These are phyloP conservation scores for Lentinula lateritia DNA, from an alignment of 768 basidiomycete species.

Conservation along the genomic window DNA sequence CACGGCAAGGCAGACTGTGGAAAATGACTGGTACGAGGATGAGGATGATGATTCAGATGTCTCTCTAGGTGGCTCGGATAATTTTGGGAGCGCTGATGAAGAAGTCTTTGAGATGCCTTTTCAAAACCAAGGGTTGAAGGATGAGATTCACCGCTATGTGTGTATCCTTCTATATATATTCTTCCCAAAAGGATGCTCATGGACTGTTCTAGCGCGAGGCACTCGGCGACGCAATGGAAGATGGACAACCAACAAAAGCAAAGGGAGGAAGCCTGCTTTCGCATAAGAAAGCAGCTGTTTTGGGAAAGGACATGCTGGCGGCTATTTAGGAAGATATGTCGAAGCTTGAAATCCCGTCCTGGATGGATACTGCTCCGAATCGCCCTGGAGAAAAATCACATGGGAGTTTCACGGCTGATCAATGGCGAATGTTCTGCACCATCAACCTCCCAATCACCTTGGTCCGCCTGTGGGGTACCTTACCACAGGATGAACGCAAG, in stretches of 20 bases:
- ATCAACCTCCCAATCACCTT: too few relatives aligned
- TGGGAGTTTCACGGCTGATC: conserved; percentile 22
- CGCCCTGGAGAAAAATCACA: conserved; percentile 16
- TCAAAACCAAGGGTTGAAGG: too few relatives aligned
- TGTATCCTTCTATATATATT: neutral
- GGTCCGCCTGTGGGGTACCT: conserved; percentile 27
- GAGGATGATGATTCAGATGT: too few relatives aligned
- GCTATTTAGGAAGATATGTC: conserved; percentile 17
- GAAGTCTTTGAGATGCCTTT: too few relatives aligned
- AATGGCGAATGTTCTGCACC: conserved; percentile 27
- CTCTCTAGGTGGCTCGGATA: too few relatives aligned
- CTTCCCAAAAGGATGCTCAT: conserved; percentile 14
- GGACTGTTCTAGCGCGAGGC: conserved; percentile 10
- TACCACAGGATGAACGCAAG: conserved; percentile 5
- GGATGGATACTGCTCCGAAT: conserved; percentile 19
- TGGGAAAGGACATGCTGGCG: conserved; percentile 10
- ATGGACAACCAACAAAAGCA: neutral
- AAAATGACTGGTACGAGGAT: too few relatives aligned
- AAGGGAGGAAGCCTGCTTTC: neutral
- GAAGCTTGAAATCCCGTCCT: conserved; percentile 19
- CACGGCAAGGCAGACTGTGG: too few relatives aligned
- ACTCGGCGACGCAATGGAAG: neutral
- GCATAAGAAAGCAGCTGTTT: conserved; percentile 15
- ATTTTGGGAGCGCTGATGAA: too few relatives aligned
- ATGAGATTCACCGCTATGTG: neutral